Percentiles rank a stretch among this genome's conserved stretches.
Evolutionary conservation across 2,329 filamentous ascomycete species (phyloP).

Genomic region (Exophiala phaeomuriformis): DNA sequence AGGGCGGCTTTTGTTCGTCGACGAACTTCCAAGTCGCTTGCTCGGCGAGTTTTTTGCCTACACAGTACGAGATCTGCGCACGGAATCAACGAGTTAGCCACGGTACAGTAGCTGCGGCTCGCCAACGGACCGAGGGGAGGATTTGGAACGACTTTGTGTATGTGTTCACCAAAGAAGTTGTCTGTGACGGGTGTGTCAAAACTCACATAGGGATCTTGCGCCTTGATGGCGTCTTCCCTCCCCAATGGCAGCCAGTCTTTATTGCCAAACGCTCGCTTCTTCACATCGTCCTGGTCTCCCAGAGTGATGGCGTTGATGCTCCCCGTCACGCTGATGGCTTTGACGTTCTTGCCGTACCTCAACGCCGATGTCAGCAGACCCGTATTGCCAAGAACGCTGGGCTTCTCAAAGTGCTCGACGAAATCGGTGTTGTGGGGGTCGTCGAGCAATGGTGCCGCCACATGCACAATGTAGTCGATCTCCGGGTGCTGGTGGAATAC

Average conservation of each 20-base stretch:
- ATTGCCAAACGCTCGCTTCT: constrained; percentile 11
- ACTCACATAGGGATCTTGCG: constrained; percentile 16
- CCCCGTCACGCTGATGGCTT: constrained; percentile 17
- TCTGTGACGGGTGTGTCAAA: neutral
- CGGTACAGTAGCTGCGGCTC: too few species aligned
- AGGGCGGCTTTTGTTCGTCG: constrained; percentile 45
- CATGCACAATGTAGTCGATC: constrained; percentile 67
- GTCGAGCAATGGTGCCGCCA: constrained; percentile 65
- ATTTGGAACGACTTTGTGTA: too few species aligned
- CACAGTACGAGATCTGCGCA: constrained; percentile 35
- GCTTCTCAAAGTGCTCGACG: constrained; percentile 17
- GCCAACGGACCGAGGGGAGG: too few species aligned
- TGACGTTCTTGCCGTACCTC: constrained; percentile 15
- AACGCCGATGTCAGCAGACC: constrained; percentile 11
- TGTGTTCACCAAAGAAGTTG: too few species aligned
- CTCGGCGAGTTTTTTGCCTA: constrained; percentile 58
- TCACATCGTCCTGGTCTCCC: constrained; percentile 18
- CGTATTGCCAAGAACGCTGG: constrained; percentile 15
- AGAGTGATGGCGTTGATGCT: constrained; percentile 18
- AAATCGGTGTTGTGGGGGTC: constrained; percentile 37
- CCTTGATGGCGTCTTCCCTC: constrained; percentile 15
- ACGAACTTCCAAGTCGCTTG: constrained; percentile 59
- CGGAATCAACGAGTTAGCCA: neutral
- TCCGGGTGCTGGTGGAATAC: constrained; percentile 54
- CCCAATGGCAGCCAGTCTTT: constrained; percentile 11